Evolutionary conservation across 2,329 filamentous ascomycete genomes (phyloP), one percentile per base, ranked within the genome.

Genomic region (Ophiosphaerella korrae): DNA sequence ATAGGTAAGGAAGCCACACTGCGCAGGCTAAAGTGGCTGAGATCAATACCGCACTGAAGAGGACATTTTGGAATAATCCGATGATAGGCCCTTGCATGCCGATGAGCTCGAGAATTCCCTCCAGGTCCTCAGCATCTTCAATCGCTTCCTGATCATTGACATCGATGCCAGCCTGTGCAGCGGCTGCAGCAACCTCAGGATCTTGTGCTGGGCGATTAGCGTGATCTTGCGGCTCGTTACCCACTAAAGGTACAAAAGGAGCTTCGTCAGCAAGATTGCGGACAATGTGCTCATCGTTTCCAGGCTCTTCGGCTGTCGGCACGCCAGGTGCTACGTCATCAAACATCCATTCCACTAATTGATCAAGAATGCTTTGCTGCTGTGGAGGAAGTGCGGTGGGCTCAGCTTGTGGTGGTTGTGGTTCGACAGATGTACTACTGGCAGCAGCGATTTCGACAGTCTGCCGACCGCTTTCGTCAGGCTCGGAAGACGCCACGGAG

Each of bases 21-120:
- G 92, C 93, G 51, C 89, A 78, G 45, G 91, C 88, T 36, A 99
- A 86, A 12, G 92, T 96, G 44, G 93, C 84, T 1, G 90, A 71
- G 7, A 99, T 91, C 24, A 99, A 81, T 39, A 97, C 88, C 7
- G 89, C 88, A 70, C 93, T 96, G 74, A 99, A 99, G 13, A 97
- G 86, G 48, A 90, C 92, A 62, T 99, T 99, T 67, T 99, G 94
- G 60, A 97, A 86, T 5, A 99, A 82, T 2, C 91, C 92, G 12
- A 88, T 88, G 3, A 99, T 81, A 0, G 94, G 94, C 0, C 94
- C 94, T 66, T 95, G 90, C 89, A 99, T 95, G 33, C 94, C 94
- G 52, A 99, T 88, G 13, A 99, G 84, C 72, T 99, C 94, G 79
- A 99, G 86, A 45, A 99, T 90, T 0, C 94, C 94, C 70, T 99